Base-by-base conservation (phyloP, 208 protist genomes). In the Leishmania gerbilli region DNA sequence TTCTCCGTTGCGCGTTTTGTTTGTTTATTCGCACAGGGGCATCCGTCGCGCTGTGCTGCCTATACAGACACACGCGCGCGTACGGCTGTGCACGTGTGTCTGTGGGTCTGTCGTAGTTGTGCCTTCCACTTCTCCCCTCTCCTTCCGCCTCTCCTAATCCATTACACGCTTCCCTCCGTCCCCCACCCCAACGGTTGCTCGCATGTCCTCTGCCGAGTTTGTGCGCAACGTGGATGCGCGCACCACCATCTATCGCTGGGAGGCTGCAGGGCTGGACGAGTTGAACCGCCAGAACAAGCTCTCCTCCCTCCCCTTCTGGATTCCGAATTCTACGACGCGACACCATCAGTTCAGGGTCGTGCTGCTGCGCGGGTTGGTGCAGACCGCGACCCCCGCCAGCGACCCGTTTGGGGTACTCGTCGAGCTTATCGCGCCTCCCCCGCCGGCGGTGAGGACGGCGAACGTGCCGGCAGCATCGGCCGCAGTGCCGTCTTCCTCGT, bases 241-340 rank as follows among this genome's bases (percentile, higher is more conserved):
- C 74, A 83, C 88, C n/a, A 90, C 88, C 27, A 86, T 88, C 34
- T 86, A 95, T 81, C 76, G 79, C 17, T 95, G 90, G 91, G 76
- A 74, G 9, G 77, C 85, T 19, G 4, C 51, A 6, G 91, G 90
- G 31, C 69, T 95, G 21, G 68, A 80, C 27, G 77, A 91, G 53
- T 86, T 97, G 5, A 92, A 83, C 40, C 90, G 91, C 5, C 76
- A 88, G 17, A 97, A 97, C 91, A 97, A 97, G 80, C 76, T 95
- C 11, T 88, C 81, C 45, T 96, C 94, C 6, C 87, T 95, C 17
- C 92, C 94, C 2, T 97, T 97, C 76, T 96, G 91, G 90, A 78
- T 89, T 2, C 94, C 92, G 5, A 96, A 93, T 76, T 42, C 87
- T 21, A 78, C 65, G 4, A 91, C 82, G 64, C 88, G 88, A 42